Percentiles rank a stretch among this genome's conserved stretches.
Evolutionary conservation across 768 basidiomycete genomes (phyloP).

Genomic region (Leccinum sublutescens): DNA sequence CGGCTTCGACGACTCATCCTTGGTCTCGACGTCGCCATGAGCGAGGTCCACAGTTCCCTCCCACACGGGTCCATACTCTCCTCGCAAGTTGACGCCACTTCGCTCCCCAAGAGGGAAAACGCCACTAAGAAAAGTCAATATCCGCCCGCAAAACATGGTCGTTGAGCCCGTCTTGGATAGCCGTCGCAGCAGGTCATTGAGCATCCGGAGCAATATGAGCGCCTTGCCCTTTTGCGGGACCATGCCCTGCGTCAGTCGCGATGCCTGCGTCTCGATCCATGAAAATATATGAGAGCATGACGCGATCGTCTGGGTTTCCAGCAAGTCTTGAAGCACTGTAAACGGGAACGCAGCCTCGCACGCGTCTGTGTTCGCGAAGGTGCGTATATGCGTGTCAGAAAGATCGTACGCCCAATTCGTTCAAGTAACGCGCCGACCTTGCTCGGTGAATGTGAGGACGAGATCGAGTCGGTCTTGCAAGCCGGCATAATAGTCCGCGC

Average conservation of each 20-base stretch:
- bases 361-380: conserved; percentile 49
- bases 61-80: conserved; percentile 82
- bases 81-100: conserved; percentile 88
- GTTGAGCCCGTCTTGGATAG: conserved; percentile 84
- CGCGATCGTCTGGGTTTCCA: conserved; percentile 81
- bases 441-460: conserved; percentile 72
- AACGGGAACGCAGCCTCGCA: conserved; percentile 77
- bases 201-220: conserved; percentile 74
- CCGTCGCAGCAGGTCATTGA: conserved; percentile 84
- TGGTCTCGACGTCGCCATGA: conserved; percentile 34
- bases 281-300: conserved; percentile 87
- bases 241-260: conserved; percentile 72
- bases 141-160: conserved; percentile 86
- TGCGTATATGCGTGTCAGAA: conserved; percentile 1
- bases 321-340: conserved; percentile 70
- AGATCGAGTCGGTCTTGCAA: conserved; percentile 68
- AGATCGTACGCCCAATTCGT: not conserved
- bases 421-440: conserved; percentile 45
- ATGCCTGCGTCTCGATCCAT: conserved; percentile 77
- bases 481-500: conserved; percentile 57
- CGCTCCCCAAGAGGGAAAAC: conserved; percentile 87
- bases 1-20: conserved; percentile 31
- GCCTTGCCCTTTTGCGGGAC: conserved; percentile 88
- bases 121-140: conserved; percentile 80
- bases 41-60: conserved; percentile 53